Evolutionary conservation across 1,139 yeast genomes (phyloP), one percentile per base, ranked within the genome.

Genomic region (Hanseniaspora gamundiae): DNA sequence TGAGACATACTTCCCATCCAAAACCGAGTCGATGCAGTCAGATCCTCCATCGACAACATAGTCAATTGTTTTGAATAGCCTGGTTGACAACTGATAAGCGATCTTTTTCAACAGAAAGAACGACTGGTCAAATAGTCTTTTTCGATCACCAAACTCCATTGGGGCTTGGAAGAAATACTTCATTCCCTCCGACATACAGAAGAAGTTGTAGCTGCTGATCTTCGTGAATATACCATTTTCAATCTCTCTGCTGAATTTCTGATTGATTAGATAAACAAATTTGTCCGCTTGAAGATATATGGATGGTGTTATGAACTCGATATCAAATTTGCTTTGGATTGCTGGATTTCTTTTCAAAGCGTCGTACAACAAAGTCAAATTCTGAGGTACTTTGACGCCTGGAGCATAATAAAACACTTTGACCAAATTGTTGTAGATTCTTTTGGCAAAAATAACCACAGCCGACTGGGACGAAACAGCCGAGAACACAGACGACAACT

Each of bases 401-500:
- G 28, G 35, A 31, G 35, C 40, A 43, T 29, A 35, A 43, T 39
- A 35, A 33, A 4, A 47, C 46, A 19, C 42, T 41, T 11, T 45
- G 44, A 31, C 11, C n/a, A 28, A 43, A 40, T 19, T 35, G 17
- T 3, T 29, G 20, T 22, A 48, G 6, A 60, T 35, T 43, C 63
- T 50, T 39, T 50, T 52, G 7, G 62, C 47, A 46, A 61, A 61
- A 3, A 42, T 36, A 0, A 52, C 57, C 6, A 52, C 42, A 9
- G 57, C 55, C 2, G 54, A 35, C 3, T 47, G 46, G 2, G 48
- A 42, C 36, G 55, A 53, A 4, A 50, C 44, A 13, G 52, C 43
- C 2, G 57, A 49, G n/a, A 57, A 46, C 3, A 61, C 49, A 2
- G 63, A 52, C n/a, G 58, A 47, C 30, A 57, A 44, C 4, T 55